phyloP scores from a whole-genome alignment of 75 land plant genomes.

The Picea sitchensis region DNA sequence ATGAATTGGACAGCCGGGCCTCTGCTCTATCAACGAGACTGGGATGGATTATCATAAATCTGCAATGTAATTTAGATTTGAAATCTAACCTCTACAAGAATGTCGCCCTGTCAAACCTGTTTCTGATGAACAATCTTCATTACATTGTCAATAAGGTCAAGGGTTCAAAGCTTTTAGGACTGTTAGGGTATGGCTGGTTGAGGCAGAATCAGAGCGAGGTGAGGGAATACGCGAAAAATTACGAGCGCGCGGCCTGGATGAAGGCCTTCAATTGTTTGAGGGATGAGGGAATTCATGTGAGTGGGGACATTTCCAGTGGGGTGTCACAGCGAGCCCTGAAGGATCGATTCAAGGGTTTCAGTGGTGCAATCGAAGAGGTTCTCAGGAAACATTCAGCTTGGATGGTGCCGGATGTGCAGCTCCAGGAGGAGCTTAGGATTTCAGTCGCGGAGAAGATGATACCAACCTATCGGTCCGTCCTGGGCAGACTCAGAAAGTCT shows the following conservation, averaged over 20 bases:
- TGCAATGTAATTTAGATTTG: conserved; percentile 41
- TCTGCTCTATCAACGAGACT: conserved; percentile 25
- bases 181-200: conserved; percentile 63
- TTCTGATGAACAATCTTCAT: conserved; percentile 65
- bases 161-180: conserved; percentile 33
- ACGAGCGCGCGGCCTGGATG: conserved; percentile 62
- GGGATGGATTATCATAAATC: conserved; percentile 18
- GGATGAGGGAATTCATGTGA: conserved; percentile 39
- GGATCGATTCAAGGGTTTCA: conserved; percentile 73
- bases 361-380: conserved; percentile 67
- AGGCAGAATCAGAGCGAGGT: conserved; percentile 27
- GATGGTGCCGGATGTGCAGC: conserved; percentile 65
- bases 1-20: not conserved
- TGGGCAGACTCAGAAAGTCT: conserved; percentile 51
- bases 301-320: conserved; percentile 29
- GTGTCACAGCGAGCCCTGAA: conserved; percentile 52
- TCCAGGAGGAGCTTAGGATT: conserved; percentile 66
- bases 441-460: conserved; percentile 61
- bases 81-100: conserved; percentile 64
- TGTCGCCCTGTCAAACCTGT: conserved; percentile 35
- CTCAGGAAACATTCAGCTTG: conserved; percentile 59
- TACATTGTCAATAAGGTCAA: conserved; percentile 70
- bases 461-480: conserved; percentile 68
- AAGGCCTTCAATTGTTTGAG: conserved; percentile 39
- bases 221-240: conserved; percentile 37